Evolutionary conservation across 345 rosid species (phyloP), one percentile per base, ranked within the genome.

Genomic region (Nephelium lappaceum): DNA sequence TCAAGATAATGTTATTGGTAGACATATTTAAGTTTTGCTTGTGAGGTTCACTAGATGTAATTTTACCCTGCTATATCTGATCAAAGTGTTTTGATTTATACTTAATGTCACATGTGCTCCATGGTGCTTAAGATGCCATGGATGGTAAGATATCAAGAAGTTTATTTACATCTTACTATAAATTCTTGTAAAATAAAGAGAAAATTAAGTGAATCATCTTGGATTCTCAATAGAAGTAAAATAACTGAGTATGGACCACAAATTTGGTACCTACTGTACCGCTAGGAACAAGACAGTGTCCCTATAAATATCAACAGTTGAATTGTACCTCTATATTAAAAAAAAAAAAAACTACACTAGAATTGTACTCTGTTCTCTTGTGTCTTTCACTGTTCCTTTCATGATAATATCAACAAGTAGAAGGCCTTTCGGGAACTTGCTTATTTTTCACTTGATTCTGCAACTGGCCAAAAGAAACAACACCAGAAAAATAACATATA

Each of bases 221-320:
- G 81, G 81, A 73, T 81, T 78, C 81, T 77, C 57, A 49, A 0
- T n/a, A 3, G 38, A 63, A 53, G 49, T 8, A 49, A 45, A 77
- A 21, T 0, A 67, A 6, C 39, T 58, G 27, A 55, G 58, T 5
- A 5, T 73, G 84, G 84, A 62, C 81, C 84, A 77, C 81, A 61
- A 3, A 25, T 77, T 61, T 72, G 80, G 14, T 58, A 69, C 53
- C 65, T 67, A 36, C 64, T 47, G 57, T 36, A 36, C 43, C n/a
- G 43, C 66, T 9, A 36, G 71, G 21, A 49, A 18, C 39, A 47
- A 68, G 23, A 39, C 49, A 27, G 43, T 57, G 38, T 49, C 55
- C 41, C 38, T 16, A 71, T 75, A 61, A 65, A 64, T 41, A 73
- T 60, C 64, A 60, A 60, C 64, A 1, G 25, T 3, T 1, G 27